Percentiles rank a stretch among this genome's conserved stretches.
phyloP scores from a whole-genome alignment of 768 basidiomycete genomes.

The Daedalea quercina region DNA sequence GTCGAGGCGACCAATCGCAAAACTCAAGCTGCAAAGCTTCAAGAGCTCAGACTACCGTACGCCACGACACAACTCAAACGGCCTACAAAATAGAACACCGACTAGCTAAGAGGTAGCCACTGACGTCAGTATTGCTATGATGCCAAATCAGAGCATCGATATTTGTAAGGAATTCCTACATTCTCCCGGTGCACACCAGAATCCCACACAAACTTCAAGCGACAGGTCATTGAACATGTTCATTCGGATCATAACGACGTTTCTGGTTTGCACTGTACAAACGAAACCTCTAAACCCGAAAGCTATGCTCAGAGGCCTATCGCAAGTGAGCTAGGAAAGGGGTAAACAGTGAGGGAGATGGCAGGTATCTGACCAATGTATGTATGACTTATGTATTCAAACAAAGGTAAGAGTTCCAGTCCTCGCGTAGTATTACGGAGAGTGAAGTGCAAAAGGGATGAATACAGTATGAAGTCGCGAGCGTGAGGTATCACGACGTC shows the following conservation, averaged over 20 bases:
- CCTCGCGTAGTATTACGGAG: not conserved
- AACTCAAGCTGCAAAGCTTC: too few species aligned
- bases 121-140: too few species aligned
- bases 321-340: not conserved
- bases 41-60: too few species aligned
- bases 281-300: not conserved
- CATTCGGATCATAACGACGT: not conserved
- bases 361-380: not conserved
- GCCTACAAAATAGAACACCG: too few species aligned
- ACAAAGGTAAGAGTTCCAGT: not conserved
- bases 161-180: too few species aligned
- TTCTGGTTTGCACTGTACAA: not conserved
- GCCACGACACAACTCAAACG: too few species aligned
- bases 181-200: too few species aligned
- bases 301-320: not conserved
- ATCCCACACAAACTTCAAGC: not conserved
- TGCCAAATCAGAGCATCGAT: too few species aligned
- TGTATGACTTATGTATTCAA: too few species aligned
- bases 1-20: too few species aligned
- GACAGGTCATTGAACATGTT: not conserved
- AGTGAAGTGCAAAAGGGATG: not conserved
- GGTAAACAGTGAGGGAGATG: not conserved
- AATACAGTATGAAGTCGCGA: not conserved
- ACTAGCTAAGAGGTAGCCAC: too few species aligned
- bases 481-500: constrained; percentile 1